Evolutionary conservation across 2,329 filamentous ascomycete genomes (phyloP), one percentile per base, ranked within the genome.

Genomic region (Decorospora gaudefroyi): DNA sequence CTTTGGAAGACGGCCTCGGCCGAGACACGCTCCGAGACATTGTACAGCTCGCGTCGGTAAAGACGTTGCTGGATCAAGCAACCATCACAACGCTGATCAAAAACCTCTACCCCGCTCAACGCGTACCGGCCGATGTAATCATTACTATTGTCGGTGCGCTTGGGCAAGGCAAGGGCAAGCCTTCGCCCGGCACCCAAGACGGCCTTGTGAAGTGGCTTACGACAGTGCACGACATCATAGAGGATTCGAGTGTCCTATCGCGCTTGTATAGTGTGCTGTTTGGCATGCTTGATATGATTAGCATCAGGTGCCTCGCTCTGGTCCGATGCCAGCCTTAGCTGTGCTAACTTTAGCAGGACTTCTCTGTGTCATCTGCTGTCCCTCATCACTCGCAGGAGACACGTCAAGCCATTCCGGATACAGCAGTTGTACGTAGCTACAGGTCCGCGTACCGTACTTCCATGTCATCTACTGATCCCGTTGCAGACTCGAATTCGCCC

Each of bases 361-460:
- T 69, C 74, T 7, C 66, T 93, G 35, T 91, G 88, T 62, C 88
- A 95, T 71, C 70, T 95, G 23, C 76, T 95, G 15, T 89, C 87
- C 3, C 70, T 92, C 19, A 82, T 92, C 32, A 95, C 90, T 31
- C 78, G 88, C 42, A 83, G 90, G 42, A 89, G 84, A 62, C 89
- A 95, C 70, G 89, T 95, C 30, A 84, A 86, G 52, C 88, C 88
- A 2, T 91, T 90, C 64, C 80, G 90, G 46, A 91, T 95, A 46
- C 88, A 95, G 63, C 76, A 83, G 29, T 73, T 95, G 70, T 73
- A 63, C 42, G 48, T 51, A 26, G 13, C 3, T 26, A 16, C 15
- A 3, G 13, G 6, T 15, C 10, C 17, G 33, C 12, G 23, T 2
- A 6, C 22, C 23, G 4, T 12, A 15, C 8, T 11, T 26, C 28